Percentiles rank a stretch among this genome's conserved stretches.
Conservation (phyloP, 257 asterid species). For the Primulina eburnea region DNA sequence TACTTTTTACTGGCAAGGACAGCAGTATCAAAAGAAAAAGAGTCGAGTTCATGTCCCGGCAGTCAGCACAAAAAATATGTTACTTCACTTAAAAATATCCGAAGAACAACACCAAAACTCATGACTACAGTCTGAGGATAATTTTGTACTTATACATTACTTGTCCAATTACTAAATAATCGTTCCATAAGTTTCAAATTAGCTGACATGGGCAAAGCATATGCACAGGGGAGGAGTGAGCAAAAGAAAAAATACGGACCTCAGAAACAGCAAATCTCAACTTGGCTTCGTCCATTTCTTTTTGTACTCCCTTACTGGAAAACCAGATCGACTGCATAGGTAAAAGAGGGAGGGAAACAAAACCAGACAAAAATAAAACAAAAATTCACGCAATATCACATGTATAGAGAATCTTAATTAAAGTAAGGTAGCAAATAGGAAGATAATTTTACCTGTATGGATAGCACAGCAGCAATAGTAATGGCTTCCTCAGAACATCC, state of each 20-base stretch:
- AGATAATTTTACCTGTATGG: conserved; percentile 63
- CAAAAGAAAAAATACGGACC: conserved; percentile 41
- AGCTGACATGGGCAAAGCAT: conserved; percentile 4
- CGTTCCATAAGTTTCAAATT: not conserved
- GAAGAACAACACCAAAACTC: not conserved
- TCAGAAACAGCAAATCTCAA: conserved; percentile 96
- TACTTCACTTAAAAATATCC: not conserved
- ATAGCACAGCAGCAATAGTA: conserved; percentile 88
- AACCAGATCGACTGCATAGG: conserved; percentile 80
- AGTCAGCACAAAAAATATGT: not conserved
- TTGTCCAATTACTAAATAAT: not conserved
- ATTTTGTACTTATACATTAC: too few relatives aligned
- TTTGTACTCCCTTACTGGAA: conserved; percentile 70
- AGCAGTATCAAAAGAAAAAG: not conserved
- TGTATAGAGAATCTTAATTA: not conserved
- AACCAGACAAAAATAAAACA: not conserved
- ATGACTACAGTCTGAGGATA: not conserved
- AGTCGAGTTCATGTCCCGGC: too few relatives aligned
- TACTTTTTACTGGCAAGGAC: not conserved
- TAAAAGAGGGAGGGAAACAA: conserved; percentile 2
- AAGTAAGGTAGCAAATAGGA: conserved; percentile 11
- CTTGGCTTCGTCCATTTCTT: conserved; percentile 85
- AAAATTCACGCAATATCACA: not conserved
- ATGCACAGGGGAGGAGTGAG: conserved; percentile 1
- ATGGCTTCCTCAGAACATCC: conserved; percentile 92